Evolutionary conservation across 1,139 yeast genomes (phyloP).

Genomic region (Blastobotrys capitulatus): DNA sequence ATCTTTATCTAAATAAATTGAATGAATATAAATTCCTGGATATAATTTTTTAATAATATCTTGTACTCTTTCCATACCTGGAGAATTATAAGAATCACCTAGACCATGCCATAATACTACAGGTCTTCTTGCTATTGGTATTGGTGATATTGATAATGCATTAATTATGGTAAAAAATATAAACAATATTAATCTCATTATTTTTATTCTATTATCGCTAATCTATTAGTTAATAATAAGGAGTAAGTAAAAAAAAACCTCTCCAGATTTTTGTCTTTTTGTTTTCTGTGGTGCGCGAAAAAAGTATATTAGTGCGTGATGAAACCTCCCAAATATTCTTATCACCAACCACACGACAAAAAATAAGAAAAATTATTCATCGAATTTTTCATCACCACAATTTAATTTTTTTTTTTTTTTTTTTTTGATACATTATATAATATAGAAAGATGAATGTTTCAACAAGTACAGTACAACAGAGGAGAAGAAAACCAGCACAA

Average conservation of each 20-base stretch:
- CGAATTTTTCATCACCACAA: too few species aligned
- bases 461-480: slow-evolving; percentile 80
- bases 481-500: slow-evolving; percentile 71
- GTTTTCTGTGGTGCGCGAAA: too few species aligned
- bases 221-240: background rate
- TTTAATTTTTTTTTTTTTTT: background rate
- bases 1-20: slow-evolving; percentile 47
- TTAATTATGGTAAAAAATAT: background rate
- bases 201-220: background rate
- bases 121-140: slow-evolving; percentile 34
- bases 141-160: background rate
- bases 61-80: slow-evolving; percentile 48
- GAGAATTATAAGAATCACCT: slow-evolving; percentile 68
- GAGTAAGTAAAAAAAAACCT: background rate
- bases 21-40: slow-evolving; percentile 51
- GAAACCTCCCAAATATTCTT: background rate
- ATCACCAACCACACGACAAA: background rate
- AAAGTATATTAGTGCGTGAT: background rate
- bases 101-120: slow-evolving; percentile 82
- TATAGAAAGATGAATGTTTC: slow-evolving; percentile 64
- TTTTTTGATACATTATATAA: background rate
- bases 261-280: too few species aligned
- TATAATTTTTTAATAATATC: slow-evolving; percentile 40
- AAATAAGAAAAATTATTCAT: background rate
- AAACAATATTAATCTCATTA: background rate